phyloP scores from a whole-genome alignment of 2,329 filamentous ascomycete species.

The Amauroascus niger region DNA sequence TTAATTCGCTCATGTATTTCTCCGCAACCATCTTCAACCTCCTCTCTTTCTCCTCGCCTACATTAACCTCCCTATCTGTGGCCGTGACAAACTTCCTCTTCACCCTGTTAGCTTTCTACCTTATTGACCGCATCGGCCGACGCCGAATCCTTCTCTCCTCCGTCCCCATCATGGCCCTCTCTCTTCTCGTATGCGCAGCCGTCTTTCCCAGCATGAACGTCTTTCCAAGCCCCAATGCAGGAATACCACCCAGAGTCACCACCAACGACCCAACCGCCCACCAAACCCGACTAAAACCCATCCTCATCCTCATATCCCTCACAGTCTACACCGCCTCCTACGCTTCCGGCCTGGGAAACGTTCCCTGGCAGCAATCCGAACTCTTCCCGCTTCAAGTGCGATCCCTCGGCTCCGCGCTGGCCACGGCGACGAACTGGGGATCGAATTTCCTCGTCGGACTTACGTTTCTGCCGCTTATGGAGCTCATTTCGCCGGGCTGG shows the following conservation, averaged over 20 bases:
- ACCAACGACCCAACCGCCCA: slow-evolving; percentile 16
- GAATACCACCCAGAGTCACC: slow-evolving; percentile 4
- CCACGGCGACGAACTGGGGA: slow-evolving; percentile 73
- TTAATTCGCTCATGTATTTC: slow-evolving; percentile 91
- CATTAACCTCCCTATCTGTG: slow-evolving; percentile 67
- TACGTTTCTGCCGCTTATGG: slow-evolving; percentile 83
- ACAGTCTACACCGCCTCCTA: slow-evolving; percentile 78
- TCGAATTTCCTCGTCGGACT: slow-evolving; percentile 78
- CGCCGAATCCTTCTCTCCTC: slow-evolving; percentile 72
- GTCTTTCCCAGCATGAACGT: slow-evolving; percentile 60
- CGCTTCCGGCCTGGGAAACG: slow-evolving; percentile 77
- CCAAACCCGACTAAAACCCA: slow-evolving; percentile 34
- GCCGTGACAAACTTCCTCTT: slow-evolving; percentile 76
- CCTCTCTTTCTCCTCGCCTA: slow-evolving; percentile 68
- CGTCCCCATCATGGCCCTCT: slow-evolving; percentile 71
- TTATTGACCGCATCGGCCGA: slow-evolving; percentile 72
- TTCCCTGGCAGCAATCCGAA: slow-evolving; percentile 94
- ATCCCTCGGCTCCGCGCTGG: slow-evolving; percentile 51
- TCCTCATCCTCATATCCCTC: slow-evolving; percentile 62
- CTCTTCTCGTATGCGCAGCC: slow-evolving; percentile 59
- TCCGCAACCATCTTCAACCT: slow-evolving; percentile 71
- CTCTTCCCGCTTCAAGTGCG: slow-evolving; percentile 63
- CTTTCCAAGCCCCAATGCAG: slow-evolving; percentile 19
- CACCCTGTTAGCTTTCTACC: slow-evolving; percentile 60
- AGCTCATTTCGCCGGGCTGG: slow-evolving; percentile 58